A percentile compares a stretch with the other conserved stretches of the same genome.
phyloP scores from a whole-genome alignment of 345 rosid species.

The Sonneratia alba region DNA sequence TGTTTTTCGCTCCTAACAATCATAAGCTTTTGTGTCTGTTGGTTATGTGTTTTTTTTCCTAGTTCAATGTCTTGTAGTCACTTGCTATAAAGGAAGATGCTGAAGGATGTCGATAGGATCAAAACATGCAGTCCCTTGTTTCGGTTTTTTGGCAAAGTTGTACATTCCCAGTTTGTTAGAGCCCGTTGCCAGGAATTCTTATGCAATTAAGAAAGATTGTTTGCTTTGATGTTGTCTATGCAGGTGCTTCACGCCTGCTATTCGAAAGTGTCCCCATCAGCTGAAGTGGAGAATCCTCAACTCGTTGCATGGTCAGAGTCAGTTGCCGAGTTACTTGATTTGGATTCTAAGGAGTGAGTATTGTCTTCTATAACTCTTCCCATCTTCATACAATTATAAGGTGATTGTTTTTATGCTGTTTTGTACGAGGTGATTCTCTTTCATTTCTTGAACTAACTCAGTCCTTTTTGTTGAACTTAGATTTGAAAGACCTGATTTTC shows the following conservation, averaged over 20 bases:
- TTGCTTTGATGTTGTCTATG: not conserved
- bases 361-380: not conserved
- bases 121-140: not conserved
- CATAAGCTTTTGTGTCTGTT: not conserved
- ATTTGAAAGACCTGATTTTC: conserved; percentile 79
- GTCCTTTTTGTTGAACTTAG: conserved; percentile 31
- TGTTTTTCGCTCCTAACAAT: not conserved
- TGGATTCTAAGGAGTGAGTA: conserved; percentile 88
- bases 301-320: conserved; percentile 93
- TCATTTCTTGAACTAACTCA: not conserved
- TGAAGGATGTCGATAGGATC: not conserved
- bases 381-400: not conserved
- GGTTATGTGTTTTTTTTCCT: not conserved
- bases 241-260: conserved; percentile 90
- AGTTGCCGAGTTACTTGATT: conserved; percentile 64
- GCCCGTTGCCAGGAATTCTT: not conserved
- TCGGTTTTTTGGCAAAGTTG: not conserved
- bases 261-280: conserved; percentile 80
- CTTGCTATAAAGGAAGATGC: not conserved
- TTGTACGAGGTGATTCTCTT: too few species aligned
- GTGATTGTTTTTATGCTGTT: not conserved
- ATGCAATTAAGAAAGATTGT: not conserved
- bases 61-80: not conserved
- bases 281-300: conserved; percentile 77
- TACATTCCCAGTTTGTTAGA: not conserved